Conservation (phyloP, 164 flowering plant genomes). For the Tetrastigma voinierianum region DNA sequence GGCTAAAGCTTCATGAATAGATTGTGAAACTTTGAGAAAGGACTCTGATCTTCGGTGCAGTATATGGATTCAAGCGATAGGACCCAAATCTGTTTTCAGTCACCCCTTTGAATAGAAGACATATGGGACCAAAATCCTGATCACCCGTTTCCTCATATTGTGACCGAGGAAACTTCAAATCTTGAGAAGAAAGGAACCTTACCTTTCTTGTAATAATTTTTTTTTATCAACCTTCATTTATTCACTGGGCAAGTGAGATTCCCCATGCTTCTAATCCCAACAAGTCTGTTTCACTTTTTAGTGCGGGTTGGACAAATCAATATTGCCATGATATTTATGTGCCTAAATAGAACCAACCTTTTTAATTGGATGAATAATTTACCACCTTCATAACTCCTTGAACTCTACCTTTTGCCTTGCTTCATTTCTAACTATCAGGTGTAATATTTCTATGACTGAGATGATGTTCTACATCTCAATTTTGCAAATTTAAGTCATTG, state of each 20-base stretch:
- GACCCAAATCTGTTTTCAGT: too few species aligned
- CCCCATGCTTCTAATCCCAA: slow-evolving; percentile 2
- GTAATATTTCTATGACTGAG: background rate
- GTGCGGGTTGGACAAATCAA: background rate
- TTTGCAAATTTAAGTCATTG: background rate
- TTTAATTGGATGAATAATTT: too few species aligned
- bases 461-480: background rate
- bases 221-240: too few species aligned
- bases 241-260: background rate
- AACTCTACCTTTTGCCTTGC: background rate
- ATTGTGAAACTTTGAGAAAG: background rate
- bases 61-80: too few species aligned
- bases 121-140: too few species aligned
- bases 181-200: background rate
- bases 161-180: background rate
- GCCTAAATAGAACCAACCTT: background rate
- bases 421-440: background rate
- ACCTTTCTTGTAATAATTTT: background rate
- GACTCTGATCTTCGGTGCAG: too few species aligned
- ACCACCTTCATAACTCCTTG: too few species aligned
- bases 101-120: too few species aligned
- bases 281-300: background rate
- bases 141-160: too few species aligned
- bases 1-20: background rate
- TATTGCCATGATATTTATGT: background rate